Evolutionary conservation across 371 early-diverging fungal genomes (phyloP).

Genomic region (Conidiobolus incongruus): DNA sequence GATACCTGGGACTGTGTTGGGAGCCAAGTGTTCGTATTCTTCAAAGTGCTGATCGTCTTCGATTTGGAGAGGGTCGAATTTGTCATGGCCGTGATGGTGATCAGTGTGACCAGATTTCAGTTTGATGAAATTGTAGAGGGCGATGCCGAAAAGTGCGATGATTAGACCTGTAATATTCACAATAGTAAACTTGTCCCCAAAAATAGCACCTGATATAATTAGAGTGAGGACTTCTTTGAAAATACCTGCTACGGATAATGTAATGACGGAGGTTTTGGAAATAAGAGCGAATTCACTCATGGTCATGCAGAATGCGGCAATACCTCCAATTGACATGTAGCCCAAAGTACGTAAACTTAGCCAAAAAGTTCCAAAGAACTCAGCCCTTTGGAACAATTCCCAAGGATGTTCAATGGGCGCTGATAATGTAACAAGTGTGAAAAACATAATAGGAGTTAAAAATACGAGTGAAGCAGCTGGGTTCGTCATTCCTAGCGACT

Average conservation of each 20-base stretch:
- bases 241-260: constrained; percentile 74
- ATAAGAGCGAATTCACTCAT: constrained; percentile 62
- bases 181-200: too few relatives aligned
- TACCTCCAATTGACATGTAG: constrained; percentile 46
- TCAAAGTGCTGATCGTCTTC: too few relatives aligned
- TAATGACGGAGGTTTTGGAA: constrained; percentile 56
- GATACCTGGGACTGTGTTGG: too few relatives aligned
- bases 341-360: constrained; percentile 16
- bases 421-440: constrained; percentile 16
- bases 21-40: too few relatives aligned
- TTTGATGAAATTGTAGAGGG: too few relatives aligned
- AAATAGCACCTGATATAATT: too few relatives aligned
- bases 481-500: constrained; percentile 5
- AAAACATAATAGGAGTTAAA: constrained; percentile 1
- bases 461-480: background rate
- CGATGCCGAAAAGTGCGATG: too few relatives aligned
- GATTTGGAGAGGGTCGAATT: too few relatives aligned
- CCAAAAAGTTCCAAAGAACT: constrained; percentile 17
- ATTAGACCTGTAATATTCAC: too few relatives aligned
- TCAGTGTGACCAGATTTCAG: too few relatives aligned
- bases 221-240: constrained; percentile 41
- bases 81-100: too few relatives aligned
- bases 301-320: constrained; percentile 72
- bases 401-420: constrained; percentile 15
- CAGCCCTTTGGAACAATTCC: constrained; percentile 5